Conservation (phyloP, 192 early-diverging fungal genomes). For the Ambispora gerdemannii region DNA sequence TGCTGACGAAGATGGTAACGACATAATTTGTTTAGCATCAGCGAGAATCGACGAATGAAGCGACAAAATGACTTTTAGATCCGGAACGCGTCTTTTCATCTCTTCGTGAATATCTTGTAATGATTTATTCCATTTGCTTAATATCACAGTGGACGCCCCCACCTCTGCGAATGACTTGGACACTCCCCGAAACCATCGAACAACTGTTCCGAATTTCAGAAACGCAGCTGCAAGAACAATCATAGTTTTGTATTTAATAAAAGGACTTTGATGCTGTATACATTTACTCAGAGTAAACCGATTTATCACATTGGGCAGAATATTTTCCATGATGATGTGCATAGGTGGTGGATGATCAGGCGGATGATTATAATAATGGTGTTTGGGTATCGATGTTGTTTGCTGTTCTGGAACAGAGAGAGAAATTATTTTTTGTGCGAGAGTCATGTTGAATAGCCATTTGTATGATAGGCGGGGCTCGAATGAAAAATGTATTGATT, state of each 20-base stretch:
- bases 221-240: conserved; percentile 55
- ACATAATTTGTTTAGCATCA: conserved; percentile 6
- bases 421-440: conserved; percentile 65
- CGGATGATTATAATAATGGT: too few species aligned
- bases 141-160: conserved; percentile 21
- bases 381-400: conserved; percentile 35
- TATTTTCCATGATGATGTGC: conserved; percentile 60
- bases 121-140: conserved; percentile 32
- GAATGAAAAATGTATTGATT: conserved; percentile 54
- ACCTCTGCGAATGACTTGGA: not conserved
- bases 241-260: conserved; percentile 64
- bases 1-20: too few species aligned
- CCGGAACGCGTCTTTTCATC: conserved; percentile 63
- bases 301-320: conserved; percentile 58
- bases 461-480: conserved; percentile 68
- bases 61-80: conserved; percentile 63
- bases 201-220: conserved; percentile 55
- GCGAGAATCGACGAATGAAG: conserved; percentile 35
- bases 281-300: conserved; percentile 55
- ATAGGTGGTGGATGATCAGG: conserved; percentile 56
- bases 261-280: conserved; percentile 58
- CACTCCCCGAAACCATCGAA: conserved; percentile 30
- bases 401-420: conserved; percentile 61
- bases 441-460: conserved; percentile 77
- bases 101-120: conserved; percentile 47